Percentiles rank a stretch among this genome's conserved stretches.
Evolutionary conservation across 2,329 filamentous ascomycete genomes (phyloP).

Genomic region (Aspergillus quadricinctus): DNA sequence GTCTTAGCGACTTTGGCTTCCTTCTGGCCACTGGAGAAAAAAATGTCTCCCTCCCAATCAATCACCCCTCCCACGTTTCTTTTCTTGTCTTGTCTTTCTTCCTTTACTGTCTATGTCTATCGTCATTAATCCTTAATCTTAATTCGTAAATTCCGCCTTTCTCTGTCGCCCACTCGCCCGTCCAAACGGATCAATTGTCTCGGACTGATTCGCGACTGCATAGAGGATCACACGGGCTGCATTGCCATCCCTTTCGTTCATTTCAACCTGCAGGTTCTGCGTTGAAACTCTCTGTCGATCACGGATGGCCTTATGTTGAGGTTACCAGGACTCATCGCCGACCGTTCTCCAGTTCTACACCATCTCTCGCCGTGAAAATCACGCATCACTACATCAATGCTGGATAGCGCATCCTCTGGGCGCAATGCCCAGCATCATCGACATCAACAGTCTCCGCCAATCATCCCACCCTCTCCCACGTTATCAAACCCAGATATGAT

Average conservation of each 20-base stretch:
- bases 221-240: not conserved
- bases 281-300: not conserved
- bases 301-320: conserved; percentile 8
- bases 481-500: conserved; percentile 95
- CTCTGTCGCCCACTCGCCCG: not conserved
- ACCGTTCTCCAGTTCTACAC: not conserved
- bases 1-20: not conserved
- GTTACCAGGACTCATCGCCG: not conserved
- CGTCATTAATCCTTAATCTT: not conserved
- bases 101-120: not conserved
- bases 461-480: conserved; percentile 68
- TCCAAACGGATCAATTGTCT: conserved; percentile 1
- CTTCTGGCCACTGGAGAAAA: not conserved
- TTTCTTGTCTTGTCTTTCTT: not conserved
- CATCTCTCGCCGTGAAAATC: not conserved
- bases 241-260: conserved; percentile 4
- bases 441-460: conserved; percentile 13
- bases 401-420: conserved; percentile 8
- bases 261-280: conserved; percentile 1
- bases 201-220: conserved; percentile 7
- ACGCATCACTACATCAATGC: conserved; percentile 5
- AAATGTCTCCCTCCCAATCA: not conserved
- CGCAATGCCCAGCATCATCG: conserved; percentile 14
- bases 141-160: conserved; percentile 2
- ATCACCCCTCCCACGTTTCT: not conserved